These are phyloP conservation scores for Urostyla sp. DNA, from an alignment of 73 alveolate genomes.

Conservation along the genomic window DNA sequence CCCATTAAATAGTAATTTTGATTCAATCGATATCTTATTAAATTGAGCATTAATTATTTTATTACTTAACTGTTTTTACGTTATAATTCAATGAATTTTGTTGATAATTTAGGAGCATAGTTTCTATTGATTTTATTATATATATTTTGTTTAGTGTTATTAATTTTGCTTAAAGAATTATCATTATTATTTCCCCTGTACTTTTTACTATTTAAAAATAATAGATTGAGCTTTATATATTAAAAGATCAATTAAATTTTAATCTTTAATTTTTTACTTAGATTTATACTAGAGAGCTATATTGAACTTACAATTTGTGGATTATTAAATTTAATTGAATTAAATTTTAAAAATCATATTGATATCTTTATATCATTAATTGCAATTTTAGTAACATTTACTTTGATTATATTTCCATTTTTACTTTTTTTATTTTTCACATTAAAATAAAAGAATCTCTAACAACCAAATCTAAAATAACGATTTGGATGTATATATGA, in stretches of 20 bases:
- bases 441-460: neutral
- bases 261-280: constrained; percentile 6
- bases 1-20: neutral
- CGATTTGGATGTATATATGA: constrained; percentile 9
- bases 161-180: neutral
- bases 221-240: neutral
- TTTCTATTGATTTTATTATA: neutral
- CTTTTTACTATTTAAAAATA: too few species aligned
- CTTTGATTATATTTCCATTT: neutral
- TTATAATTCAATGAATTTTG: neutral
- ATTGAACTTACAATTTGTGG: neutral
- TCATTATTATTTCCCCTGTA: neutral
- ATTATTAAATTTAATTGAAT: neutral
- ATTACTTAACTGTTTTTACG: neutral
- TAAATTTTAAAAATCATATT: neutral
- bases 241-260: neutral
- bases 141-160: neutral
- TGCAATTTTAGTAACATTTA: neutral
- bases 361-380: neutral
- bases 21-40: constrained; percentile 1
- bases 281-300: constrained; percentile 41
- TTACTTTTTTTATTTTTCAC: neutral
- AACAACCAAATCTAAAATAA: neutral
- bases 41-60: neutral
- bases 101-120: constrained; percentile 13